A percentile compares a stretch with the other conserved stretches of the same genome.
Evolutionary conservation across 768 basidiomycete species (phyloP).

Genomic region (Termitomyces sp.): DNA sequence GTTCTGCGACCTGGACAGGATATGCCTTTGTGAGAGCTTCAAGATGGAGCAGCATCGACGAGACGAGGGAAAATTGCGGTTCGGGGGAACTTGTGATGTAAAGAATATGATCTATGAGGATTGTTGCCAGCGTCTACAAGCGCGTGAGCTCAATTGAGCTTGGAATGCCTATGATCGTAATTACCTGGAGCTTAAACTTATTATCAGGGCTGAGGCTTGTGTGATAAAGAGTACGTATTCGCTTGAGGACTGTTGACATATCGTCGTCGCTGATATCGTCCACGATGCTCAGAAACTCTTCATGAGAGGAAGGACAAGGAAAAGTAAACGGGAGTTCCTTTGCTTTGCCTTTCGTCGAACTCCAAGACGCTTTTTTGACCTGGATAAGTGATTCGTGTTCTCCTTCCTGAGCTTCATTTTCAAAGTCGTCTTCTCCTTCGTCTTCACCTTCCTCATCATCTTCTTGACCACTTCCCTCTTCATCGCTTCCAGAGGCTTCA

Average conservation of each 20-base stretch:
- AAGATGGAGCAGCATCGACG: slow-evolving; percentile 71
- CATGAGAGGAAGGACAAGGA: slow-evolving; percentile 79
- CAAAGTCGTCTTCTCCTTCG: slow-evolving; percentile 30
- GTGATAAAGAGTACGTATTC: slow-evolving; percentile 88
- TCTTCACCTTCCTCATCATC: slow-evolving; percentile 20
- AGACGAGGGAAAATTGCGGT: slow-evolving; percentile 56
- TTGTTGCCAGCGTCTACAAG: slow-evolving; percentile 58
- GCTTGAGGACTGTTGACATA: slow-evolving; percentile 75
- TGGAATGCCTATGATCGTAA: slow-evolving; percentile 10
- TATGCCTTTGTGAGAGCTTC: slow-evolving; percentile 74
- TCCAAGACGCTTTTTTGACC: slow-evolving; percentile 13
- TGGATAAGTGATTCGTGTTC: slow-evolving; percentile 39
- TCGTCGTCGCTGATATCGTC: slow-evolving; percentile 66
- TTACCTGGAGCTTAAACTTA: slow-evolving; percentile 86
- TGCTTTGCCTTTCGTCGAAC: slow-evolving; percentile 23
- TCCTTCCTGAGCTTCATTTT: slow-evolving; percentile 29
- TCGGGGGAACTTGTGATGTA: slow-evolving; percentile 61
- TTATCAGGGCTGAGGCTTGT: slow-evolving; percentile 90
- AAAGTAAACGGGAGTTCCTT: slow-evolving; percentile 91
- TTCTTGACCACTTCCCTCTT: slow-evolving; percentile 33
- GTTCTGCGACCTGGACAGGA: slow-evolving; percentile 71
- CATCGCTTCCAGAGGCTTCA: slow-evolving; percentile 29
- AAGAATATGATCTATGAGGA: slow-evolving; percentile 87
- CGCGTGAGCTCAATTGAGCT: background rate
- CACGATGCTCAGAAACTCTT: slow-evolving; percentile 84